phyloP scores from a whole-genome alignment of 2,329 filamentous ascomycete species.

The Cercospora janseana region DNA sequence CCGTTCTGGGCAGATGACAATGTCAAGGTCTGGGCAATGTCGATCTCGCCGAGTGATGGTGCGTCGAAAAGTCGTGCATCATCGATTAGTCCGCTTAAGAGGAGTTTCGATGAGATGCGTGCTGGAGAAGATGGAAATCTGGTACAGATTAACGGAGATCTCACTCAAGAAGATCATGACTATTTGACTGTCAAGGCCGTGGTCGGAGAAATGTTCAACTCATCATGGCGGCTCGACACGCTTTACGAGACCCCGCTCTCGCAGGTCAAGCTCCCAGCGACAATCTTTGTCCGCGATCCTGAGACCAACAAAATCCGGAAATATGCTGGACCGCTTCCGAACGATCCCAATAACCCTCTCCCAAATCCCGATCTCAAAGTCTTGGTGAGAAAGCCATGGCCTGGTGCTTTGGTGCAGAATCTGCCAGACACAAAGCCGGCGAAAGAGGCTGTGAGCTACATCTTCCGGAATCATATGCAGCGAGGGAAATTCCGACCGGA shows the following conservation, averaged over 20 bases:
- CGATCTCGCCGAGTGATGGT: slow-evolving; percentile 45
- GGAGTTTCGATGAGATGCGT: slow-evolving; percentile 39
- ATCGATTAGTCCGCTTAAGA: slow-evolving; percentile 35
- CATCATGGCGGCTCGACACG: slow-evolving; percentile 69
- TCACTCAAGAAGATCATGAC: slow-evolving; percentile 43
- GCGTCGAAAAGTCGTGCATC: slow-evolving; percentile 8
- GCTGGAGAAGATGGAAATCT: slow-evolving; percentile 32
- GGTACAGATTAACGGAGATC: slow-evolving; percentile 41
- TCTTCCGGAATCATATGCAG: slow-evolving; percentile 71
- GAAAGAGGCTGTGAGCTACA: slow-evolving; percentile 74
- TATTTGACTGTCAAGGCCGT: slow-evolving; percentile 54
- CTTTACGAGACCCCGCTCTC: slow-evolving; percentile 65
- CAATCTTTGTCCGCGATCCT: slow-evolving; percentile 65
- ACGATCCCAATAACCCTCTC: slow-evolving; percentile 45
- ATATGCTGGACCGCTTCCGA: slow-evolving; percentile 68
- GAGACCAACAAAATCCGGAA: slow-evolving; percentile 62
- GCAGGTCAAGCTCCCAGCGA: slow-evolving; percentile 65
- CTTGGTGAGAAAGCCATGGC: slow-evolving; percentile 74
- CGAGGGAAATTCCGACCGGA: slow-evolving; percentile 76
- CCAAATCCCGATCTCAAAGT: slow-evolving; percentile 63
- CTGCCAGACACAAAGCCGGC: slow-evolving; percentile 69
- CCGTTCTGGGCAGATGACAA: slow-evolving; percentile 75
- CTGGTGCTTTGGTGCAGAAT: slow-evolving; percentile 60
- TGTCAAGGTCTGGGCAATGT: slow-evolving; percentile 81
- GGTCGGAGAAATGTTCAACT: slow-evolving; percentile 76